Evolutionary conservation across 2,329 filamentous ascomycete genomes (phyloP).

Genomic region (Colletotrichum sansevieriae): DNA sequence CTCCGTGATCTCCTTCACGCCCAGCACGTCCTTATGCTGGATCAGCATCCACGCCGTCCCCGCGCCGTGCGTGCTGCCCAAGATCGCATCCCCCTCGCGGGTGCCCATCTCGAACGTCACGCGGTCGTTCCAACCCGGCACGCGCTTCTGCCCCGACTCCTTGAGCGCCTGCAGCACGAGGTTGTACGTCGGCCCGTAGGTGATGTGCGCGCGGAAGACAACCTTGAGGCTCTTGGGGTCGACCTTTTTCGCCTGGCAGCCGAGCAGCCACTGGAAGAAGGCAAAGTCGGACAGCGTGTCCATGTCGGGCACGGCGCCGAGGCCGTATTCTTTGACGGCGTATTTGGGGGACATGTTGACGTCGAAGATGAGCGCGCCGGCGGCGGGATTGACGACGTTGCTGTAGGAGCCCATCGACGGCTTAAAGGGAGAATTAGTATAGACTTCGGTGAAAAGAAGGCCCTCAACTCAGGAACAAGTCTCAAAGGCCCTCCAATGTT

Average conservation of each 20-base stretch:
- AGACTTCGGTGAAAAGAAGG: too few species aligned
- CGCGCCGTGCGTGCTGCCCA: not conserved
- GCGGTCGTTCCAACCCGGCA: not conserved
- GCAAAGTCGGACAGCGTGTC: constrained; percentile 14
- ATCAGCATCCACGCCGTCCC: constrained; percentile 2
- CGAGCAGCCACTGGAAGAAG: constrained; percentile 18
- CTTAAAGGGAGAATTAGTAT: too few species aligned
- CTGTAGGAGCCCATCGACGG: too few species aligned
- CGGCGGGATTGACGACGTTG: not conserved
- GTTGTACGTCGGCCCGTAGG: not conserved
- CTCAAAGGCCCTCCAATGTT: too few species aligned
- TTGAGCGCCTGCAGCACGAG: not conserved
- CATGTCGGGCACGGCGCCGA: not conserved
- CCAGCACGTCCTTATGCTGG: not conserved
- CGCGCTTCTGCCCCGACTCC: not conserved
- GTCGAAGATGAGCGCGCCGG: constrained; percentile 20
- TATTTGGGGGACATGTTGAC: not conserved
- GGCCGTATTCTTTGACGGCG: fast-evolving
- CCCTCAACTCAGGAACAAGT: too few species aligned
- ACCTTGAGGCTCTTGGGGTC: not conserved
- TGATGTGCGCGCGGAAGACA: not conserved
- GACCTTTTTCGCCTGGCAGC: fast-evolving
- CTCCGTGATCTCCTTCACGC: constrained; percentile 1
- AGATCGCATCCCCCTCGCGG: not conserved
- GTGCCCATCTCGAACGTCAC: not conserved